phyloP scores from a whole-genome alignment of 176 grass and related monocot genomes.

The Stipa capillata region DNA sequence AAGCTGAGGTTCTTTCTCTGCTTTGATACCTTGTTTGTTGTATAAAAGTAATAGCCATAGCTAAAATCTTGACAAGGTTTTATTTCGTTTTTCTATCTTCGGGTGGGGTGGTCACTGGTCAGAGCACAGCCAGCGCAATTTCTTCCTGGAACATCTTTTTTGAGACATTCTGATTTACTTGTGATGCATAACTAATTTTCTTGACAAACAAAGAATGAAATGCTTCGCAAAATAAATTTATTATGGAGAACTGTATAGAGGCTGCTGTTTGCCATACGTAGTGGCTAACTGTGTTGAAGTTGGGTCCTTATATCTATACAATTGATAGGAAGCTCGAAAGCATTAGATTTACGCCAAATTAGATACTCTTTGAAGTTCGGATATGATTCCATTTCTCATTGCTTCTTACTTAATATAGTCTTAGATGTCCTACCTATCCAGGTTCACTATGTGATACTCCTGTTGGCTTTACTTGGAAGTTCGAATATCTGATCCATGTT shows the following conservation, averaged over 20 bases:
- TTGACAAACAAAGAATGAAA: background rate
- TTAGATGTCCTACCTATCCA: background rate
- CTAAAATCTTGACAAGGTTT: background rate
- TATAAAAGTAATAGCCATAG: background rate
- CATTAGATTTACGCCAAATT: too few species aligned
- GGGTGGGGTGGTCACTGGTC: too few species aligned
- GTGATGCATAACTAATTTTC: background rate
- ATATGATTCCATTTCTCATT: background rate
- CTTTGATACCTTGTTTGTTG: background rate
- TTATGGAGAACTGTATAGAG: background rate
- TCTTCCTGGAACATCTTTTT: background rate
- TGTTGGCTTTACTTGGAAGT: background rate
- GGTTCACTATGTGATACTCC: background rate
- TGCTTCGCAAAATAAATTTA: background rate
- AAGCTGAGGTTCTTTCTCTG: conserved; percentile 53
- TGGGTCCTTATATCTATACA: background rate
- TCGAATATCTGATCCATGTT: background rate
- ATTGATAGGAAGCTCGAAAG: too few species aligned
- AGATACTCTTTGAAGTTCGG: background rate
- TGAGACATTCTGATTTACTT: background rate
- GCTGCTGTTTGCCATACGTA: background rate
- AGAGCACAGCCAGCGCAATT: too few species aligned
- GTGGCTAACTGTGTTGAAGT: background rate
- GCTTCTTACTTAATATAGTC: background rate
- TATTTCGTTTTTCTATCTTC: conserved; percentile 9